A percentile compares a stretch with the other conserved stretches of the same genome.
phyloP scores from a whole-genome alignment of 2,329 filamentous ascomycete species.

The Pleomassaria siparia region DNA sequence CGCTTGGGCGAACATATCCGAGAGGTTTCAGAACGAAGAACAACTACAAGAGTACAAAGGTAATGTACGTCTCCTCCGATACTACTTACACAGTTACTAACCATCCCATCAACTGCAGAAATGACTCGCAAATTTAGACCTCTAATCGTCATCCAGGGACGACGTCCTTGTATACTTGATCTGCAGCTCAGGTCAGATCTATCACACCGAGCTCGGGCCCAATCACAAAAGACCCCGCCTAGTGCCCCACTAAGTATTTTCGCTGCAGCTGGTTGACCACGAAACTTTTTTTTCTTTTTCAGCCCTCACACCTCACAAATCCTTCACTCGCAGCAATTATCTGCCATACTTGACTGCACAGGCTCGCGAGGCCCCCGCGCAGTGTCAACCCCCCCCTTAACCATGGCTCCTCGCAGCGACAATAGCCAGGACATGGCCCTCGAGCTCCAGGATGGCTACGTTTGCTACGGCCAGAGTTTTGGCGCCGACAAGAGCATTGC shows the following conservation, averaged over 20 bases:
- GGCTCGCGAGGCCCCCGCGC: constrained; percentile 38
- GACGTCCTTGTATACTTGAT: not conserved
- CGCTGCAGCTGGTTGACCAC: constrained; percentile 4
- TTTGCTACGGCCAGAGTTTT: constrained; percentile 95
- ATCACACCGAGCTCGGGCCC: not conserved
- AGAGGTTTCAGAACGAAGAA: not conserved
- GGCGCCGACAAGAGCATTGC: constrained; percentile 92
- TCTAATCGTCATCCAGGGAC: too few species aligned
- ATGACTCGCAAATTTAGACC: too few species aligned
- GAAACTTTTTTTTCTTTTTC: constrained; percentile 16
- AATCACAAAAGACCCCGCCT: constrained; percentile 6
- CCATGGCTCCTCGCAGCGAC: constrained; percentile 34
- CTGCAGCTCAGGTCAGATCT: not conserved
- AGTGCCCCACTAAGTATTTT: constrained; percentile 6
- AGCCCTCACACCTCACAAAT: not conserved
- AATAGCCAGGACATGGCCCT: constrained; percentile 71
- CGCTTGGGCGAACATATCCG: too few species aligned
- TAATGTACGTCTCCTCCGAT: too few species aligned
- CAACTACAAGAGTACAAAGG: not conserved
- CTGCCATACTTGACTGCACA: constrained; percentile 34
- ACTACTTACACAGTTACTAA: too few species aligned
- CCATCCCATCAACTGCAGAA: too few species aligned
- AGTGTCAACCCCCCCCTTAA: constrained; percentile 29
- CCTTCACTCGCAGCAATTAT: constrained; percentile 23
- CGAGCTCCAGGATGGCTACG: constrained; percentile 87